Percentiles rank a stretch among this genome's conserved stretches.
phyloP scores from a whole-genome alignment of 345 rosid species.

The Acer negundo region DNA sequence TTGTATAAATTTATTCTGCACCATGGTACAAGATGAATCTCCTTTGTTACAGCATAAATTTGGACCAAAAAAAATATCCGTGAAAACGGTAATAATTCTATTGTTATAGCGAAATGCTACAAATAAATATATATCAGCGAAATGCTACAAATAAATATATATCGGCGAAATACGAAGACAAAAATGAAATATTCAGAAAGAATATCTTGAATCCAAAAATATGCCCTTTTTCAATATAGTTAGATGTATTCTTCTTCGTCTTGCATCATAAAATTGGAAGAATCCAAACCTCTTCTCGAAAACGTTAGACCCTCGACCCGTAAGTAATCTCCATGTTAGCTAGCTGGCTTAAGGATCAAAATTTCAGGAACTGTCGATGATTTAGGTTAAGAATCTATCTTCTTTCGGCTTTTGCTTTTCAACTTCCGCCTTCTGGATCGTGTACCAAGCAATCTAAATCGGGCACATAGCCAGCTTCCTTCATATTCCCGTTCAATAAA shows the following conservation, averaged over 20 bases:
- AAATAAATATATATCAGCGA: no score
- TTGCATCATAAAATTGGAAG: background rate
- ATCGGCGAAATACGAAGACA: no score
- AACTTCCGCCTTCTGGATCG: slow-evolving; percentile 48
- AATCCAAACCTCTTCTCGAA: background rate
- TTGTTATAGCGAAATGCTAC: background rate
- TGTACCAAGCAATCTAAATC: slow-evolving; percentile 43
- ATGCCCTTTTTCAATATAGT: background rate
- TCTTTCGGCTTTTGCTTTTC: slow-evolving; percentile 15
- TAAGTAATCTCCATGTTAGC: slow-evolving; percentile 3
- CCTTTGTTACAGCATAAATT: background rate
- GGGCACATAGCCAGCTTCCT: slow-evolving; percentile 55
- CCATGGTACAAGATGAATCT: slow-evolving; percentile 6
- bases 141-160: no score
- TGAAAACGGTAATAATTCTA: background rate
- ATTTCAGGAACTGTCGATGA: background rate
- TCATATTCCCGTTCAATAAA: slow-evolving; percentile 52
- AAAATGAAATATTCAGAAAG: no score
- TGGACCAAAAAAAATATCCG: background rate
- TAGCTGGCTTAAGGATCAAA: background rate
- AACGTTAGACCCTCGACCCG: background rate
- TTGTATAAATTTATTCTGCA: background rate
- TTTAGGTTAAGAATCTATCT: background rate
- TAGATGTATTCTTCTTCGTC: background rate
- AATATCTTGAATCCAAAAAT: background rate